Percentiles rank a stretch among this genome's conserved stretches.
Evolutionary conservation across 495 filamentous ascomycete species (phyloP).

Genomic region (Hypoxylon fragiforme): DNA sequence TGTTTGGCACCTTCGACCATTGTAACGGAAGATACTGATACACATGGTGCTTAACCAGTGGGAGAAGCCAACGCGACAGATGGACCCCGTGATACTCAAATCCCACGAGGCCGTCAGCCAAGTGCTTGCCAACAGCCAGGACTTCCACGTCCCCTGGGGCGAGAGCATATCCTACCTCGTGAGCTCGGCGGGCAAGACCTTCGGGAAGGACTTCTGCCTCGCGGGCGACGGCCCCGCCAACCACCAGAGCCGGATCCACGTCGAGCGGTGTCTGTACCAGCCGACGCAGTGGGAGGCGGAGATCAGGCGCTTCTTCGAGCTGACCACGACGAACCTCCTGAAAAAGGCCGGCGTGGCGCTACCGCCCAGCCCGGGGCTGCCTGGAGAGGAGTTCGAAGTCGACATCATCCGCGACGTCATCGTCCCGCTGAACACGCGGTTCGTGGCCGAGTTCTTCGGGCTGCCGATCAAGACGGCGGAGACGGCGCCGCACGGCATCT

Average conservation of each 20-base stretch:
- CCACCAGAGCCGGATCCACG: conserved; percentile 48
- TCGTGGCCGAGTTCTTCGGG: conserved; percentile 64
- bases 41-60: too few relatives aligned
- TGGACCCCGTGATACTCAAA: conserved; percentile 56
- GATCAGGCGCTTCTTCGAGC: conserved; percentile 61
- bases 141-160: conserved; percentile 67
- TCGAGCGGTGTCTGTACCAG: conserved; percentile 59
- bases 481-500: conserved; percentile 61
- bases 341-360: conserved; percentile 55
- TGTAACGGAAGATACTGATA: too few relatives aligned
- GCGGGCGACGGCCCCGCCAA: conserved; percentile 55
- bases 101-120: conserved; percentile 62
- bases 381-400: conserved; percentile 51
- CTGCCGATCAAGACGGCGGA: conserved; percentile 69
- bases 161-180: conserved; percentile 57
- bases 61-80: conserved; percentile 56
- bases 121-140: conserved; percentile 56
- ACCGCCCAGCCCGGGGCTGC: conserved; percentile 45
- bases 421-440: conserved; percentile 65
- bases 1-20: too few relatives aligned
- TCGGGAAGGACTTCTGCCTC: conserved; percentile 54
- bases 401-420: conserved; percentile 72
- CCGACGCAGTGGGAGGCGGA: conserved; percentile 55
- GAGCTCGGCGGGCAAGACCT: conserved; percentile 46
- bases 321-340: conserved; percentile 62